Conservation (phyloP, 495 filamentous ascomycete species). For the Lasiosphaeria miniovina region DNA sequence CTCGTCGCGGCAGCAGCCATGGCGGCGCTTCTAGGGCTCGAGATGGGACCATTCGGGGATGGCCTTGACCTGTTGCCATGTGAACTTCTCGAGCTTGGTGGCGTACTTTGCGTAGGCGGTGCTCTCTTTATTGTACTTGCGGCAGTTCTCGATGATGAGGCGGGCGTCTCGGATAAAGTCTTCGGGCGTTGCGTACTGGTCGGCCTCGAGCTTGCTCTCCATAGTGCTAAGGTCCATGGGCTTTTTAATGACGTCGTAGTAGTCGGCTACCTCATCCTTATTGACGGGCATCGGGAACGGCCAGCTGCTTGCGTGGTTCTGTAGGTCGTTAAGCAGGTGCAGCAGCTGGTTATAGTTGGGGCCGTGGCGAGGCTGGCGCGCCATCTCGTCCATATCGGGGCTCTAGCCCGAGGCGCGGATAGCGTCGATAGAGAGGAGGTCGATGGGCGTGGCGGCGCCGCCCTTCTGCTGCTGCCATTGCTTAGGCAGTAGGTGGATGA, state of each 20-base stretch:
- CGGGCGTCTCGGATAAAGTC: conserved; percentile 91
- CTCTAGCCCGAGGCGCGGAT: conserved; percentile 93
- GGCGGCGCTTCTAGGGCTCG: conserved; percentile 35
- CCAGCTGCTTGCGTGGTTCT: conserved; percentile 89
- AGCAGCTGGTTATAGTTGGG: conserved; percentile 93
- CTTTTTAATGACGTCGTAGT: conserved; percentile 97
- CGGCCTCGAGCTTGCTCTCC: conserved; percentile 92
- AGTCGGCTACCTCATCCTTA: conserved; percentile 90
- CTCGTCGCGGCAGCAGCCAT: too few species aligned
- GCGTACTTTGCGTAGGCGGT: conserved; percentile 95
- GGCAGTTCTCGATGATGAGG: conserved; percentile 92
- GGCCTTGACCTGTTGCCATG: conserved; percentile 89
- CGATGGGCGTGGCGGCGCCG: conserved; percentile 61
- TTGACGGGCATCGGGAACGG: conserved; percentile 94
- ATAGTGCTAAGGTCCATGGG: conserved; percentile 97
- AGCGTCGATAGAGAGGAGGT: conserved; percentile 76
- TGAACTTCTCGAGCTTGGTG: conserved; percentile 92
- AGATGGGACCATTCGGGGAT: conserved; percentile 93
- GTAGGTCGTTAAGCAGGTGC: conserved; percentile 90
- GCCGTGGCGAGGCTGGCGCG: conserved; percentile 93
- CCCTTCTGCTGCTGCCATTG: conserved; percentile 65
- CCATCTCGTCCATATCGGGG: conserved; percentile 94
- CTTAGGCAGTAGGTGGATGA: conserved; percentile 79
- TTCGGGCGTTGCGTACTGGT: conserved; percentile 85
- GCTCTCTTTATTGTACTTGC: conserved; percentile 92